phyloP scores from a whole-genome alignment of 2,329 filamentous ascomycete genomes.

The Alternaria solani region DNA sequence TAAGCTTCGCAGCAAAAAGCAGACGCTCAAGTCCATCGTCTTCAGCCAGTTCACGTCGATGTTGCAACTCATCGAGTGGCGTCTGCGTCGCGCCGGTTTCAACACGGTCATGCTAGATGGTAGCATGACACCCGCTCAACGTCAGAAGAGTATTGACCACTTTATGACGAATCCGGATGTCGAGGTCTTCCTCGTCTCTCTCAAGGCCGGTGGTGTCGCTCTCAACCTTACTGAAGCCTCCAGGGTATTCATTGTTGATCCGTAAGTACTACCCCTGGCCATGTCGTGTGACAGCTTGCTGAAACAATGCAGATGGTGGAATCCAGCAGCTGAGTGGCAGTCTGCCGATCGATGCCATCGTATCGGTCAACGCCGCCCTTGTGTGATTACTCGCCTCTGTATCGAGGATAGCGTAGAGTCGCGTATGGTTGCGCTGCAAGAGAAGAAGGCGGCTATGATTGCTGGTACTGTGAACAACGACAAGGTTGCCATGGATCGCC shows the following conservation, averaged over 20 bases:
- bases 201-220: constrained; percentile 95
- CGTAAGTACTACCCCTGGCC: constrained; percentile 65
- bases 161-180: constrained; percentile 96
- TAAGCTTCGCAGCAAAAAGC: constrained; percentile 88
- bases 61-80: constrained; percentile 97
- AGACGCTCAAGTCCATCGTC: constrained; percentile 95
- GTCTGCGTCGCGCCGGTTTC: constrained; percentile 93
- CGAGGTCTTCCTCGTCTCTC: constrained; percentile 93
- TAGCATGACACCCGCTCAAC: constrained; percentile 93
- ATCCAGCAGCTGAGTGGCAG: constrained; percentile 99
- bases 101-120: constrained; percentile 98
- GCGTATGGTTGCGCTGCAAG: constrained; percentile 92
- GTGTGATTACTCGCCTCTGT: constrained; percentile 90
- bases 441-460: constrained; percentile 99
- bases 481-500: constrained; percentile 86
- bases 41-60: constrained; percentile 98
- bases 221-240: constrained; percentile 95
- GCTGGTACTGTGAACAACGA: constrained; percentile 96
- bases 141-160: constrained; percentile 91
- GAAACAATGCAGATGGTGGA: constrained; percentile 81
- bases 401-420: constrained; percentile 98
- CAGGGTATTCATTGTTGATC: constrained; percentile 94
- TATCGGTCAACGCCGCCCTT: constrained; percentile 92
- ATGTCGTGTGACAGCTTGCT: constrained; percentile 22
- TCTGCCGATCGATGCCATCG: constrained; percentile 86